These are phyloP conservation scores for Senecio squalidus DNA, from an alignment of 140 eudicot genomes.

Conservation along the genomic window DNA sequence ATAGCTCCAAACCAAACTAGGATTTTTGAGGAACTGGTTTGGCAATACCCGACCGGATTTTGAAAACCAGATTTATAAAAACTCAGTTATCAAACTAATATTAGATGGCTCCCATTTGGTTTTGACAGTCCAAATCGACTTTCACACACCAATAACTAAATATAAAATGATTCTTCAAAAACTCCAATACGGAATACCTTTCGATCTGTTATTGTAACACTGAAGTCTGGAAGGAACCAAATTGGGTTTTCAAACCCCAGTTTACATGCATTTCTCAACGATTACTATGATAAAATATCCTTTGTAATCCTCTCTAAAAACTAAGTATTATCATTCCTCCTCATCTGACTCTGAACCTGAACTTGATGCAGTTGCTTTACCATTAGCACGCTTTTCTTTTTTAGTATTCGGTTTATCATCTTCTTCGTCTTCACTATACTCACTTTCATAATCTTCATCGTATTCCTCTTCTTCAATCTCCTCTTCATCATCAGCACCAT, in stretches of 20 bases:
- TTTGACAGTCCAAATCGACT: background rate
- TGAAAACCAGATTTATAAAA: too few relatives aligned
- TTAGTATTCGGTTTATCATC: slow-evolving; percentile 29
- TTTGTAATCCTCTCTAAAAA: slow-evolving; percentile 23
- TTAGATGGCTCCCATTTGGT: too few relatives aligned
- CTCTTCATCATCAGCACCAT: slow-evolving; percentile 62
- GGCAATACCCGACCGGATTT: too few relatives aligned
- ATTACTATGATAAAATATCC: slow-evolving; percentile 13
- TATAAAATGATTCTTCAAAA: too few relatives aligned
- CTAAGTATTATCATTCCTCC: slow-evolving; percentile 31
- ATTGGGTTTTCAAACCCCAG: slow-evolving; percentile 34
- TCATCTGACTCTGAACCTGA: slow-evolving; percentile 54
- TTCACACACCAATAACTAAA: background rate
- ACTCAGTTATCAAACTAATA: too few relatives aligned
- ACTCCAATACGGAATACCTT: background rate
- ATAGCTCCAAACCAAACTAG: too few relatives aligned
- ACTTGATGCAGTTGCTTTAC: slow-evolving; percentile 30
- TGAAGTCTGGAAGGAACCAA: slow-evolving; percentile 1
- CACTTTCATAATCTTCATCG: slow-evolving; percentile 77
- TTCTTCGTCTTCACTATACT: slow-evolving; percentile 87
- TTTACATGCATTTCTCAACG: slow-evolving; percentile 27
- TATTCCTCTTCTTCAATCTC: slow-evolving; percentile 67
- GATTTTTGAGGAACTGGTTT: too few relatives aligned
- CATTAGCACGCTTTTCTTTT: slow-evolving; percentile 27
- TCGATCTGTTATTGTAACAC: background rate